These are phyloP conservation scores for Trichoderma harzianum DNA, from an alignment of 2,329 filamentous ascomycete genomes.

Conservation along the genomic window DNA sequence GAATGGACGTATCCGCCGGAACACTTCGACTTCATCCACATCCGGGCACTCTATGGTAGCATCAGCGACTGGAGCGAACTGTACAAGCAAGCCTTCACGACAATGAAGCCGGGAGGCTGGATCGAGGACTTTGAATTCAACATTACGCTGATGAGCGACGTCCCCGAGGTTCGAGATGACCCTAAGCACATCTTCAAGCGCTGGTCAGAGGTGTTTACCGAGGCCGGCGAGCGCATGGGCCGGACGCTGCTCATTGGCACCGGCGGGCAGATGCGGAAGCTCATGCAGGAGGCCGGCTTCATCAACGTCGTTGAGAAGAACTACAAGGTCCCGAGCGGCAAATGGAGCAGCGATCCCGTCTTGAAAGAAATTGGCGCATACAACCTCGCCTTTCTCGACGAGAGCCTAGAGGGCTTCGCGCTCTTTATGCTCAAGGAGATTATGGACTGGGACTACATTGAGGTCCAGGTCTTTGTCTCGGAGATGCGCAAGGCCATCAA, in stretches of 20 bases:
- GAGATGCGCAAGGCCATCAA: constrained; percentile 27
- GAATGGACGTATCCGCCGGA: constrained; percentile 42
- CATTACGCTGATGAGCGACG: constrained; percentile 24
- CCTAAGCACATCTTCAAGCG: constrained; percentile 28
- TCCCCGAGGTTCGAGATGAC: constrained; percentile 24
- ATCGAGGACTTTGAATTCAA: constrained; percentile 23
- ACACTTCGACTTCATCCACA: constrained; percentile 24
- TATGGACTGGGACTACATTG: constrained; percentile 27
- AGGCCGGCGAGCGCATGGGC: constrained; percentile 26
- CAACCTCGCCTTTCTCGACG: constrained; percentile 26
- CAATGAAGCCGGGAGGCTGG: constrained; percentile 8
- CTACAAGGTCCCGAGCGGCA: constrained; percentile 19
- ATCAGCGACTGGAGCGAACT: constrained; percentile 13
- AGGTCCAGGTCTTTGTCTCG: constrained; percentile 25
- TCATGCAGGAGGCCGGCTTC: constrained; percentile 28
- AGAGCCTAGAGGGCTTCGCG: constrained; percentile 29
- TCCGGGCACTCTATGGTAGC: constrained; percentile 11
- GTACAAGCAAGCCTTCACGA: constrained; percentile 6
- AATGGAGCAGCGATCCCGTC: constrained; percentile 20
- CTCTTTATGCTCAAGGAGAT: constrained; percentile 29
- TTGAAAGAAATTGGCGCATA: constrained; percentile 22
- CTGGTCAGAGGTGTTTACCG: constrained; percentile 26
- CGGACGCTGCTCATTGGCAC: constrained; percentile 24
- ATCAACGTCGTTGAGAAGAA: constrained; percentile 17
- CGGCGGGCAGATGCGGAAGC: constrained; percentile 23